phyloP scores from a whole-genome alignment of 1,284 basidiomycete genomes.

The Microstroma glucosiphilum region DNA sequence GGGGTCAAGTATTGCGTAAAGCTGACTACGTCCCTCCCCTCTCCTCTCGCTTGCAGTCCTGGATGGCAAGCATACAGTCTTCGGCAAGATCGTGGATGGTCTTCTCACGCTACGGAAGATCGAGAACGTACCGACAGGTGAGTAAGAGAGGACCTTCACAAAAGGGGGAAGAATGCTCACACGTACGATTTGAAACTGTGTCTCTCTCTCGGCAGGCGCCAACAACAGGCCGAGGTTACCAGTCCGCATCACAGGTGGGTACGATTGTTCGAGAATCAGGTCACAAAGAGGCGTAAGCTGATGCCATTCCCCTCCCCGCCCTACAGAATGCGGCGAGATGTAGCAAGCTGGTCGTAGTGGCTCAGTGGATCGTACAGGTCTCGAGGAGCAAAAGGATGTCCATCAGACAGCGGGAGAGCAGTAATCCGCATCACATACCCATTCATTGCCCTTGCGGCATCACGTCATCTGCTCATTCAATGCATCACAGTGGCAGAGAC shows the following conservation, averaged over 20 bases:
- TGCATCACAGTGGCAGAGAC: too few relatives aligned
- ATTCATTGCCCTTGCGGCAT: too few relatives aligned
- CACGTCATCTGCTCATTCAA: too few relatives aligned
- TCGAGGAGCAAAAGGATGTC: too few relatives aligned
- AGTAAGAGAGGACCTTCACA: background rate
- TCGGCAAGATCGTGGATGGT: constrained; percentile 65
- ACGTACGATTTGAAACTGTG: too few relatives aligned
- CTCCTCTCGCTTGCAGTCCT: constrained; percentile 55
- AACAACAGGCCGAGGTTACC: constrained; percentile 41
- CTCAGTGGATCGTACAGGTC: too few relatives aligned
- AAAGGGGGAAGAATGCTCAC: background rate
- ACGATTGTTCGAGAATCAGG: background rate
- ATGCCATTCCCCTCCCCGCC: background rate
- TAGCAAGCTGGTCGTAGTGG: too few relatives aligned
- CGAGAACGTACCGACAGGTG: constrained; percentile 42
- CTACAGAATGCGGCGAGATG: constrained; percentile 48
- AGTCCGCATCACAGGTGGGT: constrained; percentile 43
- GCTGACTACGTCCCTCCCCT: background rate
- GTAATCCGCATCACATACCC: too few relatives aligned
- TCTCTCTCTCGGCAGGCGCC: constrained; percentile 13
- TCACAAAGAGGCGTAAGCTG: background rate
- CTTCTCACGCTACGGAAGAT: constrained; percentile 46
- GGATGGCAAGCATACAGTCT: constrained; percentile 89
- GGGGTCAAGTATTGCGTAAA: too few relatives aligned
- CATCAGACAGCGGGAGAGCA: too few relatives aligned